Percentiles rank a stretch among this genome's conserved stretches.
Conservation (phyloP, 177 flowering plant genomes). For the Tripterygium wilfordii region DNA sequence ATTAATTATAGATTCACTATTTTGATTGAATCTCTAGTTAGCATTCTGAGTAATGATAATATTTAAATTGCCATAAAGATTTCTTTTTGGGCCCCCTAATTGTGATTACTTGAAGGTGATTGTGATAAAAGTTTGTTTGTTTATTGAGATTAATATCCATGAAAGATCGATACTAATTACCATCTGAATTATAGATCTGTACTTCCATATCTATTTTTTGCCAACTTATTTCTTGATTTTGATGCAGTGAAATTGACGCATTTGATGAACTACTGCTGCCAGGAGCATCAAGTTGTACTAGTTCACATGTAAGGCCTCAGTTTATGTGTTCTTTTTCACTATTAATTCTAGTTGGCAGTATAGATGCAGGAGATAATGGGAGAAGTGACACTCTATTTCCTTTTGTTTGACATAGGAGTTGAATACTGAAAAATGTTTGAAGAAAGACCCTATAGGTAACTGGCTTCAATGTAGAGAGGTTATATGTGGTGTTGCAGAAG, state of each 20-base stretch:
- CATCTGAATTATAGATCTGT: no score
- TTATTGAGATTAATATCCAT: no score
- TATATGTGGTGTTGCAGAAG: constrained; percentile 29
- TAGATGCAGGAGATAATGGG: neutral
- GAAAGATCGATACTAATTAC: no score
- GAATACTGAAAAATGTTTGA: constrained; percentile 23
- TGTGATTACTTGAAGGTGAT: no score
- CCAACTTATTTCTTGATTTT: constrained; percentile 10
- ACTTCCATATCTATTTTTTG: no score
- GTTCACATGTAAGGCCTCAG: constrained; percentile 38
- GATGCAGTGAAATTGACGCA: constrained; percentile 41
- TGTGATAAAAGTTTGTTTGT: no score
- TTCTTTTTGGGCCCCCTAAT: no score
- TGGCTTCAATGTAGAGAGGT: constrained; percentile 87
- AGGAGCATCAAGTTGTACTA: constrained; percentile 22
- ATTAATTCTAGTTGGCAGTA: neutral
- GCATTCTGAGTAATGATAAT: no score
- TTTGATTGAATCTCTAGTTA: no score
- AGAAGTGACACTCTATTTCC: constrained; percentile 4
- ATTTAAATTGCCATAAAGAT: no score
- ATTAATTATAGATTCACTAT: neutral
- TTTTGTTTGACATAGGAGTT: constrained; percentile 25
- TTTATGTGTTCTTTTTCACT: neutral
- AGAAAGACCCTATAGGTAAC: constrained; percentile 51
- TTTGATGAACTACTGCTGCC: constrained; percentile 47